Evolutionary conservation across 1,139 yeast species (phyloP).

Genomic region (Pneumocystis oryctolagi): DNA sequence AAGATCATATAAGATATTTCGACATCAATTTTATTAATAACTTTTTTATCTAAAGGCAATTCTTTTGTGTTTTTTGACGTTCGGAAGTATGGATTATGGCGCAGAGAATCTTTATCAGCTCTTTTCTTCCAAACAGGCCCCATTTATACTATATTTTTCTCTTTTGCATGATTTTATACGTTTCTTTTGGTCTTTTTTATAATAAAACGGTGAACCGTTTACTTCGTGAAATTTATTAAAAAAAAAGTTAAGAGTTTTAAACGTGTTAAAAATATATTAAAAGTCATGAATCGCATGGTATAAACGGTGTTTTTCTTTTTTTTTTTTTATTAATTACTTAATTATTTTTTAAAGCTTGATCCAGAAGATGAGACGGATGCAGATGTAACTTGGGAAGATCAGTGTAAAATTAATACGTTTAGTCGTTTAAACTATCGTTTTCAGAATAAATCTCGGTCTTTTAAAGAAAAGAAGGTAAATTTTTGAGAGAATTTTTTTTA

Average conservation of each 20-base stretch:
- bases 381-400: constrained; percentile 69
- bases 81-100: background rate
- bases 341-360: background rate
- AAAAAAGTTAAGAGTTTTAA: too few species aligned
- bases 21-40: background rate
- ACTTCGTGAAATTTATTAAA: background rate
- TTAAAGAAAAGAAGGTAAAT: background rate
- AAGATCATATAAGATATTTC: background rate
- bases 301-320: too few species aligned
- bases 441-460: constrained; percentile 24
- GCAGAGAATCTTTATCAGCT: background rate
- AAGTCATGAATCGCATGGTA: background rate
- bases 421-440: constrained; percentile 64
- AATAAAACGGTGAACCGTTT: background rate
- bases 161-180: background rate
- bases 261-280: background rate
- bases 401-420: constrained; percentile 73
- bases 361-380: constrained; percentile 2
- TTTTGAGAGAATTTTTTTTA: background rate
- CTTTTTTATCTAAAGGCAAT: background rate
- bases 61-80: background rate
- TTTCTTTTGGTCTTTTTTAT: background rate
- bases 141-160: background rate
- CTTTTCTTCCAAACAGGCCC: background rate
- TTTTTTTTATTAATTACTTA: background rate